Conservation (phyloP, 495 filamentous ascomycete genomes). For the Tetracladium marchalianum region DNA sequence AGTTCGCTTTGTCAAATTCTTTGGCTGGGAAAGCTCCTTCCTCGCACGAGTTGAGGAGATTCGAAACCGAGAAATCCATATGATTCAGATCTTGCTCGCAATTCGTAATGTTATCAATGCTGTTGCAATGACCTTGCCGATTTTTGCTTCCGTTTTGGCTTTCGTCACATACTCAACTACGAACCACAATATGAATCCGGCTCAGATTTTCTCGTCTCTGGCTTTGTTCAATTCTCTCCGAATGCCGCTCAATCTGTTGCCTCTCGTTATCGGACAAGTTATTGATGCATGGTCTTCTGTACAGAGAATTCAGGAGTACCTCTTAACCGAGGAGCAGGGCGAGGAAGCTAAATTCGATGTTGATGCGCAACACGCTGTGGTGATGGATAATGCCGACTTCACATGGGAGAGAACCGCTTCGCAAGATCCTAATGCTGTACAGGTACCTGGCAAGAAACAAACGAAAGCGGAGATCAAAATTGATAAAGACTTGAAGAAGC, state of each 20-base stretch:
- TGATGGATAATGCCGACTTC: slow-evolving; percentile 66
- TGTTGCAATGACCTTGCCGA: slow-evolving; percentile 62
- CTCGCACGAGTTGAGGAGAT: slow-evolving; percentile 63
- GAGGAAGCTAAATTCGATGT: slow-evolving; percentile 60
- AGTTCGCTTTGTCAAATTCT: slow-evolving; percentile 91
- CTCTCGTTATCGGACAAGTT: slow-evolving; percentile 77
- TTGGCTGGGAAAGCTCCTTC: slow-evolving; percentile 88
- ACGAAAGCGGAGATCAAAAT: slow-evolving; percentile 32
- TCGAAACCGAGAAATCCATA: slow-evolving; percentile 61
- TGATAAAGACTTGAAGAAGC: slow-evolving; percentile 21
- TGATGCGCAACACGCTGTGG: slow-evolving; percentile 56
- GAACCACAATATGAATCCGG: slow-evolving; percentile 57
- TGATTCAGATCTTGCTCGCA: slow-evolving; percentile 69
- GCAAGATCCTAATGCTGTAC: slow-evolving; percentile 39
- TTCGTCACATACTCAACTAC: slow-evolving; percentile 90
- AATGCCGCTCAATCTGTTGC: slow-evolving; percentile 80
- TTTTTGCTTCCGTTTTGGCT: slow-evolving; percentile 87
- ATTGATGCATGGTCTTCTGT: slow-evolving; percentile 83
- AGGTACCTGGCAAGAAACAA: slow-evolving; percentile 28
- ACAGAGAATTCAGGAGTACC: slow-evolving; percentile 74
- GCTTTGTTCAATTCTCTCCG: slow-evolving; percentile 88
- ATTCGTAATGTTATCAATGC: slow-evolving; percentile 81
- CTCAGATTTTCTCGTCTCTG: slow-evolving; percentile 81
- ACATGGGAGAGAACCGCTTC: slow-evolving; percentile 81
- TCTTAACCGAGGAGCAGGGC: slow-evolving; percentile 73